These are phyloP conservation scores for Penicillium digitatum DNA, from an alignment of 2,329 filamentous ascomycete genomes.

Conservation along the genomic window DNA sequence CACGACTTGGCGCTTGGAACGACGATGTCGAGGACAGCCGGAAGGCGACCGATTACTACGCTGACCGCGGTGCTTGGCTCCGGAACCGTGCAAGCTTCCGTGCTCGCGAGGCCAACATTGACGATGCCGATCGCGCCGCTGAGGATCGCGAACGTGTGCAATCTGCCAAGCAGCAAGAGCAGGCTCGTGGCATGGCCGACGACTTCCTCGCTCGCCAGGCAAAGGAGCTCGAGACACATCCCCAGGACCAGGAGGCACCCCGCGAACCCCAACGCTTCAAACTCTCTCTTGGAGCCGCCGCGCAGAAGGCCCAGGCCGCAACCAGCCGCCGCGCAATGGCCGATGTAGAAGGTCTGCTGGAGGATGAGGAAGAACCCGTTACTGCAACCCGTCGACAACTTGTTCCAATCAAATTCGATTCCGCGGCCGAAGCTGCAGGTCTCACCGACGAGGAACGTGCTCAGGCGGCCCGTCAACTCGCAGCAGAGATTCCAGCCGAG, in stretches of 20 bases:
- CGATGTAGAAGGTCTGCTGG: conserved; percentile 88
- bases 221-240: conserved; percentile 60
- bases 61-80: conserved; percentile 78
- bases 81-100: conserved; percentile 73
- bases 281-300: conserved; percentile 82
- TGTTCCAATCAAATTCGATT: conserved; percentile 77
- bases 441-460: conserved; percentile 85
- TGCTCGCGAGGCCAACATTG: conserved; percentile 67
- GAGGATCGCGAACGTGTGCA: conserved; percentile 72
- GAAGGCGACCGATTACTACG: conserved; percentile 77
- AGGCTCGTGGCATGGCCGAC: conserved; percentile 79
- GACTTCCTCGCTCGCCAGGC: conserved; percentile 84
- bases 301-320: conserved; percentile 63
- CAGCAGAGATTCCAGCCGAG: conserved; percentile 83
- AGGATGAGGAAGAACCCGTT: conserved; percentile 86
- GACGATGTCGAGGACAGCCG: conserved; percentile 76
- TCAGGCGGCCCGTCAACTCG: conserved; percentile 74
- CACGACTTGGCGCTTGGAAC: conserved; percentile 76
- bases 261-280: conserved; percentile 74
- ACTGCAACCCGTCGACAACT: conserved; percentile 67
- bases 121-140: conserved; percentile 74
- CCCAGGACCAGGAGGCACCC: conserved; percentile 38
- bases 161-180: conserved; percentile 67
- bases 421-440: conserved; percentile 58
- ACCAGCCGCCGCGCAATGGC: conserved; percentile 73